These are phyloP conservation scores for Penicillium roqueforti DNA, from an alignment of 495 filamentous ascomycete species.

Conservation along the genomic window DNA sequence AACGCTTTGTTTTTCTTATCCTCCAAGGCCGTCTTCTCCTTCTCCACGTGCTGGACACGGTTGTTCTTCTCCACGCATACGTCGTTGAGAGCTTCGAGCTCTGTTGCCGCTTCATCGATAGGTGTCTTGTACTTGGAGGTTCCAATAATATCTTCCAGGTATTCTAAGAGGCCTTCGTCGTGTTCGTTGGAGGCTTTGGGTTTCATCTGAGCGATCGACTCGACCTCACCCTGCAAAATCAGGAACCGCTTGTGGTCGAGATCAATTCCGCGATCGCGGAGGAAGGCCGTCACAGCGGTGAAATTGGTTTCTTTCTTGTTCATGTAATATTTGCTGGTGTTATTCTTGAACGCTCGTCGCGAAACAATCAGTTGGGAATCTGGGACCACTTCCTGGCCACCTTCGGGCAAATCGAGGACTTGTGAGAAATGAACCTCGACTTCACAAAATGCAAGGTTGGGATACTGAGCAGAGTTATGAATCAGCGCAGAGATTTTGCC, in stretches of 20 bases:
- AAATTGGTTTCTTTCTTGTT: conserved; percentile 84
- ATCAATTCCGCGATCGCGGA: conserved; percentile 85
- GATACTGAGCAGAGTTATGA: conserved; percentile 85
- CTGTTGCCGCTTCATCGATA: conserved; percentile 85
- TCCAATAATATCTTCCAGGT: conserved; percentile 97
- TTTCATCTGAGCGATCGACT: conserved; percentile 99
- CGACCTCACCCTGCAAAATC: conserved; percentile 95
- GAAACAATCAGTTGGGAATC: conserved; percentile 84
- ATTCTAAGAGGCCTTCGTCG: conserved; percentile 93
- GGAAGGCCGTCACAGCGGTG: conserved; percentile 81
- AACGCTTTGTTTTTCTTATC: conserved; percentile 96
- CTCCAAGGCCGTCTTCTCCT: conserved; percentile 85
- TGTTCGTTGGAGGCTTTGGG: conserved; percentile 90
- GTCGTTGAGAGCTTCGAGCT: conserved; percentile 90
- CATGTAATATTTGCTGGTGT: conserved; percentile 96
- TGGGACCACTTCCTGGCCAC: conserved; percentile 67
- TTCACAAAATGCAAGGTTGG: conserved; percentile 84
- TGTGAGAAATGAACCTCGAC: conserved; percentile 95
- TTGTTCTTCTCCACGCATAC: conserved; percentile 90
- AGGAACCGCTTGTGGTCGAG: conserved; percentile 97
- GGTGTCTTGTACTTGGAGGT: conserved; percentile 97
- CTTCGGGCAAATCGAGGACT: conserved; percentile 79
- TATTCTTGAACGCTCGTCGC: conserved; percentile 93
- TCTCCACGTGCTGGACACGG: conserved; percentile 95
- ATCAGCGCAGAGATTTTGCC: conserved; percentile 97